Evolutionary conservation across 768 basidiomycete species (phyloP), one percentile per base, ranked within the genome.

Genomic region (Mycena albidolilacea): DNA sequence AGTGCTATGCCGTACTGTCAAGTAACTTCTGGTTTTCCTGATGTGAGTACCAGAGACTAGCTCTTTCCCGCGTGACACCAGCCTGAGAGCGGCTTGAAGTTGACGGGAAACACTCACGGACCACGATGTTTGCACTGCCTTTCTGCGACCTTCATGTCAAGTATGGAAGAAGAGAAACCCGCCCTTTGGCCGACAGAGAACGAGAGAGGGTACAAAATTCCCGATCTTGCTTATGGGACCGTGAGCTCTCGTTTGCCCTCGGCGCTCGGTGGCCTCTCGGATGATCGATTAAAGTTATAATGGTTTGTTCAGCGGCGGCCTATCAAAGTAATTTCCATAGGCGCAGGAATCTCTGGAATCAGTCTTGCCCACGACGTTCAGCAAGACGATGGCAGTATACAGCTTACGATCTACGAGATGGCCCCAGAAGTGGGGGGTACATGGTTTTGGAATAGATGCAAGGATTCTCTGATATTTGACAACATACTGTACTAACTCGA

Each of bases 321-420:
- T 41, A 80, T 86, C 65, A 84, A 81, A 72, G 82, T 86, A 41
- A 81, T 85, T n/a, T 79, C 83, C 61, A 85, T 87, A 39, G 86
- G 87, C 23, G 84, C 86, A 10, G 86, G 87, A 1, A 87, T 83
- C 76, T 83, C 84, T n/a, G 87, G 87, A 1, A 85, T 88, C 67
- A 77, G 75, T 39, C 77, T 79, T 9, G 73, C 78, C 10, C 78
- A 79, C 67, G 75, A 77, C 54, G 69, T 79, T 11, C 75, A 77
- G 54, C 70, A 72, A 50, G 57, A 75, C 38, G 78, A 87, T 2
- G 78, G 82, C 50, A 85, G 87, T 52, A 73, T 88, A 21, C 77
- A 86, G 9, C 74, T 89, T 15, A 82, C 81, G 10, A 83, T 88
- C 35, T 88, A 87, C 75, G 87, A 89, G 74, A 86, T 87, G 81